Base-by-base conservation (phyloP, 768 basidiomycete species). In the Russula brevipes region DNA sequence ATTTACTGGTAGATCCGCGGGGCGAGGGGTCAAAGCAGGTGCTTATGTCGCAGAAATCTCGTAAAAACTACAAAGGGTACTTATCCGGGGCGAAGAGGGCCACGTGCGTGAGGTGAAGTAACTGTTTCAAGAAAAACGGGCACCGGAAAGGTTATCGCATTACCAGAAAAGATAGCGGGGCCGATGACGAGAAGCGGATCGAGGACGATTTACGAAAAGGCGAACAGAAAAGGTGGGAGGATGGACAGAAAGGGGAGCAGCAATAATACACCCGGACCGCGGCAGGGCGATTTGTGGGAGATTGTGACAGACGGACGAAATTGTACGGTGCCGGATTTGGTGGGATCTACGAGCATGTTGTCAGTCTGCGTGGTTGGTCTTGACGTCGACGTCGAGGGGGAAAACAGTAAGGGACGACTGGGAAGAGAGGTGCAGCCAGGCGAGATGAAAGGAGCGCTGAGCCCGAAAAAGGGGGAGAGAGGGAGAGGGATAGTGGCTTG, bases 371-470 rank as follows among this genome's bases (percentile, higher is more conserved):
- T 11, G 46, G 9, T 59, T 7, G 24, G 39, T 51, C 1, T 17
- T 53, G 16, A n/a, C 33, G 24, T 57, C 41, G 51, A 58, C 24
- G 42, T 39, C 7, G 41, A 42, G 41, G 41, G 41, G 41, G 16
- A 14, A 42, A 14, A 42, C 9, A 16, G 11, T 42, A 39, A 51
- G 19, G 35, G 35, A 51, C 42, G 4, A n/a, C 31, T 7, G 35
- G 24, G 51, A 52, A 31, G 51, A 41, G 50, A 30, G 54, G 36
- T 60, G 12, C 33, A 46, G 11, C 10, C 19, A 44, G 33, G 49
- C 38, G 16, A 51, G 51, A 59, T 47, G 57, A 49, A 63, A 58
- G 57, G 62, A 59, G 62, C 57, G 57, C 57, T 59, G 62, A 63
- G 52, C 57, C 52, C 57, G 57, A 63, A 63, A 63, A 59, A 54